Evolutionary conservation across 2,329 filamentous ascomycete species (phyloP), one percentile per base, ranked within the genome.

Genomic region (Penicillium sp.): DNA sequence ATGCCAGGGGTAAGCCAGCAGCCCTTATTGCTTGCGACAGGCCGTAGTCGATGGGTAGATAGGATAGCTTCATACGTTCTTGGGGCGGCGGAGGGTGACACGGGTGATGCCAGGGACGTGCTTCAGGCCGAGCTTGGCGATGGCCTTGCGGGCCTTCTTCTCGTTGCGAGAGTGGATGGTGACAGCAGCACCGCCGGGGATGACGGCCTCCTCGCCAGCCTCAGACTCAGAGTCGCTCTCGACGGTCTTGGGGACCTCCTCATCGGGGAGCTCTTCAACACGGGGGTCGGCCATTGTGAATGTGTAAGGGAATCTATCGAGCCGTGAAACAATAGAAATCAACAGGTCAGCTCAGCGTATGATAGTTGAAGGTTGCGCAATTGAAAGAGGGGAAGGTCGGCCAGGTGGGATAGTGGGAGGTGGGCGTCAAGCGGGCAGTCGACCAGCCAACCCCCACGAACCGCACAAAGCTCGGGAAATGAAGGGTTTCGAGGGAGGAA

Each of bases 121-220:
- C 86, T 92, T 95, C 78, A 99, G 85, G 78, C 96, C 93, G 77
- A 98, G 88, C 89, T 99, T 99, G 81, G 92, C 91, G 79, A 99
- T 96, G 76, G 93, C 92, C 88, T 99, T 99, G 83, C 95, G 90
- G 74, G 95, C 96, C 89, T 99, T 99, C 91, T 99, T 99, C 90
- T 99, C 95, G 84, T 98, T 98, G 81, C 95, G 92, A 78, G 92
- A 96, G 87, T 98, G 94, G 76, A 99, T 89, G 73, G 95, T 88
- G 76, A 94, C 90, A 67, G 90, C 88, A 75, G 92, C 91, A 76
- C 94, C 95, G 70, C 90, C 89, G 77, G 94, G 92, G 72, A 89
- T 88, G 78, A 80, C 84, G 72, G 84, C 80, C 76, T 88, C 86
- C 64, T 83, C 83, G 58, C 76, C 81, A 66, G 73, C 75, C 67